phyloP scores from a whole-genome alignment of 768 basidiomycete species.

The Gloeostereum incarnatum region DNA sequence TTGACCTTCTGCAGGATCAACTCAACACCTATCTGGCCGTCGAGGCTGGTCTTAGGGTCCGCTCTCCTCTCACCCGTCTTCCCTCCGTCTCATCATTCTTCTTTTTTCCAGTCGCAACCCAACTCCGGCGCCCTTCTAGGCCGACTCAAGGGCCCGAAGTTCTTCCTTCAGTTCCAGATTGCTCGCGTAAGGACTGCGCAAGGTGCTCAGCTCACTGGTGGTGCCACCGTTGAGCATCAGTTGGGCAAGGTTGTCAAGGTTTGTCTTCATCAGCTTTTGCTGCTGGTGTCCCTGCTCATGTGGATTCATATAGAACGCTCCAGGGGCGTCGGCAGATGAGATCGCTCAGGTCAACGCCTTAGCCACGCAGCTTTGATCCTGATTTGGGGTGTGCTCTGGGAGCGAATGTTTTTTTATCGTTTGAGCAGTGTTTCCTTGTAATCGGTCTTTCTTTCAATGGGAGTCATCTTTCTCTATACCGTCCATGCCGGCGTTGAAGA shows the following conservation, averaged over 20 bases:
- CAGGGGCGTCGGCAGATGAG: constrained; percentile 15
- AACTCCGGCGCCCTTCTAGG: constrained; percentile 12
- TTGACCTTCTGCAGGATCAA: constrained; percentile 15
- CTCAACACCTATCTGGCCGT: constrained; percentile 18
- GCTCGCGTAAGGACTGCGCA: constrained; percentile 16
- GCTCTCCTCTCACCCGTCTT: not conserved
- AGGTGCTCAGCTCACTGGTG: constrained; percentile 13
- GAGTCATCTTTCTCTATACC: too few species aligned
- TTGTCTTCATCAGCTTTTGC: constrained; percentile 1
- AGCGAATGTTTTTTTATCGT: too few species aligned
- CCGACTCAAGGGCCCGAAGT: constrained; percentile 19
- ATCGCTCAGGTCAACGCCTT: constrained; percentile 16
- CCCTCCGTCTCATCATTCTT: not conserved
- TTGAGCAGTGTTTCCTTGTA: too few species aligned
- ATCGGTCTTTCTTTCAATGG: too few species aligned
- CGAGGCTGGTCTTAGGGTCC: constrained; percentile 17
- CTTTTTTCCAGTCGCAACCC: constrained; percentile 14
- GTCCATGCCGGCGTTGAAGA: too few species aligned
- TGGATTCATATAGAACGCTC: constrained; percentile 14
- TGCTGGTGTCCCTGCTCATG: not conserved
- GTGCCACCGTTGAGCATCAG: constrained; percentile 19
- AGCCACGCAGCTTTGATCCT: constrained; percentile 4
- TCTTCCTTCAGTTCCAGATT: constrained; percentile 22
- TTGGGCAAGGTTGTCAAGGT: constrained; percentile 17
- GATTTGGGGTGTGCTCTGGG: too few species aligned